A percentile compares a stretch with the other conserved stretches of the same genome.
Conservation (phyloP, 1,139 yeast species). For the Geotrichum macrosporum region DNA sequence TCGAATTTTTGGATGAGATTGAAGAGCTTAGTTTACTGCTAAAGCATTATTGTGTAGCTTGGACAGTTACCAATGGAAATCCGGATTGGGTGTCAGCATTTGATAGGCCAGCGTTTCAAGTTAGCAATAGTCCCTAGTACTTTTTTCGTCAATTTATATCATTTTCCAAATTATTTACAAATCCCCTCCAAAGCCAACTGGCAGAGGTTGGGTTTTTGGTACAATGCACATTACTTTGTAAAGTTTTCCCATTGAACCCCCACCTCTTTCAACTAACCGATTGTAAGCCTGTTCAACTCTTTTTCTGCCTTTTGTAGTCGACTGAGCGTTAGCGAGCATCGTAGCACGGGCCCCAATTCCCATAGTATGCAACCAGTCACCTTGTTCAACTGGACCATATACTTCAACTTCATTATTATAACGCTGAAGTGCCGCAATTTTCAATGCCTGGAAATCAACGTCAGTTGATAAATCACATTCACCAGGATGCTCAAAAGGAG, state of each 20-base stretch:
- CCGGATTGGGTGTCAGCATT: constrained; percentile 8
- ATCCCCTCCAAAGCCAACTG: constrained; percentile 46
- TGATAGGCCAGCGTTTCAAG: constrained; percentile 9
- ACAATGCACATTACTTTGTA: constrained; percentile 68
- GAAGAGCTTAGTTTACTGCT: constrained; percentile 77
- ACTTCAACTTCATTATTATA: constrained; percentile 33
- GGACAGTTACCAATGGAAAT: constrained; percentile 30
- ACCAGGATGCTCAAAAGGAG: constrained; percentile 75
- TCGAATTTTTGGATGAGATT: constrained; percentile 83
- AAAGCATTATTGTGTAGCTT: constrained; percentile 67
- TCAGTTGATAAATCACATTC: constrained; percentile 78
- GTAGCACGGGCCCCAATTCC: constrained; percentile 71
- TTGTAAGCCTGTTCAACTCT: constrained; percentile 54
- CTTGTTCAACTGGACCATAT: constrained; percentile 67
- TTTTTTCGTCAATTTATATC: constrained; percentile 1
- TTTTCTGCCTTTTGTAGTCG: constrained; percentile 35
- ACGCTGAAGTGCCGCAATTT: constrained; percentile 37
- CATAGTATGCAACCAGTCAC: constrained; percentile 71
- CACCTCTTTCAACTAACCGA: constrained; percentile 60
- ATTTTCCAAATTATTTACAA: constrained; percentile 18
- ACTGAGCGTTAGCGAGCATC: constrained; percentile 36
- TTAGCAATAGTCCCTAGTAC: constrained; percentile 2
- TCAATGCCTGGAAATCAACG: constrained; percentile 68
- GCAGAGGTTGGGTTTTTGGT: constrained; percentile 44
- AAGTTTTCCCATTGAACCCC: constrained; percentile 67